Conservation (phyloP, 1,139 yeast species). For the Schwanniomyces etchellsii region DNA sequence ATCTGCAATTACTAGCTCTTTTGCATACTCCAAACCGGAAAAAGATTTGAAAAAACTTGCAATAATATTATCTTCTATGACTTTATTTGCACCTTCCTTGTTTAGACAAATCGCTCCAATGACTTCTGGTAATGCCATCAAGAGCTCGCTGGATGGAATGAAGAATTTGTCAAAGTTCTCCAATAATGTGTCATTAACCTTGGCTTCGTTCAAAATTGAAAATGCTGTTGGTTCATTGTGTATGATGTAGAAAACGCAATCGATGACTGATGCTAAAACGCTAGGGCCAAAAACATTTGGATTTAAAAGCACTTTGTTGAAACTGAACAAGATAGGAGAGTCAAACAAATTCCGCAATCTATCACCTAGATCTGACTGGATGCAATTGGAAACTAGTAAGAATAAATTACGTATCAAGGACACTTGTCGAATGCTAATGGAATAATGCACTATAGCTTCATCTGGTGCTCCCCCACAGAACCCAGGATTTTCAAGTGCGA, state of each 20-base stretch:
- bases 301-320: conserved; percentile 56
- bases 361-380: conserved; percentile 76
- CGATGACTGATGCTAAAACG: conserved; percentile 59
- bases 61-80: conserved; percentile 44
- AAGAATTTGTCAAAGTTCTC: conserved; percentile 48
- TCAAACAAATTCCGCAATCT: conserved; percentile 81
- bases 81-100: conserved; percentile 60
- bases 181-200: conserved; percentile 61
- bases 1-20: conserved; percentile 36
- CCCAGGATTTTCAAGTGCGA: conserved; percentile 53
- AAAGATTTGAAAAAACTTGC: conserved; percentile 49
- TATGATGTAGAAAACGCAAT: conserved; percentile 65
- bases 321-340: conserved; percentile 62
- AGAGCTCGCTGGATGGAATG: conserved; percentile 53
- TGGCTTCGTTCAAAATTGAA: conserved; percentile 74
- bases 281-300: conserved; percentile 65
- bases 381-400: conserved; percentile 58
- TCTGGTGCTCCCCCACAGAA: conserved; percentile 50
- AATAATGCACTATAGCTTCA: conserved; percentile 45
- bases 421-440: conserved; percentile 63
- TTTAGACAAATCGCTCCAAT: conserved; percentile 83
- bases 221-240: conserved; percentile 92
- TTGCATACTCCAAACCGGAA: conserved; percentile 42
- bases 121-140: conserved; percentile 65
- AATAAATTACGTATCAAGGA: conserved; percentile 51